Base-by-base conservation (phyloP, 352 stramenopile genomes). In the Peronospora belbahrii region DNA sequence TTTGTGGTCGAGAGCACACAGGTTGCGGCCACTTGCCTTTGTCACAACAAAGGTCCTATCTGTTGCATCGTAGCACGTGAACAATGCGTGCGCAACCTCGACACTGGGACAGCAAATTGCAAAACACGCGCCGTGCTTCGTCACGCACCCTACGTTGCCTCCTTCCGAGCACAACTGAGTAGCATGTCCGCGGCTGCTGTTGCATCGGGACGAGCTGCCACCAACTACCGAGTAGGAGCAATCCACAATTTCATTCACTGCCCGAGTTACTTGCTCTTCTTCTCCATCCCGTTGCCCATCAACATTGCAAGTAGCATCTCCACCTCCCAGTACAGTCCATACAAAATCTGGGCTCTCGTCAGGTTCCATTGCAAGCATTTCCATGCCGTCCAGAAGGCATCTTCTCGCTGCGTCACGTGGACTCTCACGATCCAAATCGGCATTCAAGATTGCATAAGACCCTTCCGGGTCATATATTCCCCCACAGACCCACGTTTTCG, bases 401-500 rank as follows among this genome's bases (percentile, higher is more conserved):
- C 75, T 62, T 11, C 72, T 56, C 3, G 74, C 71, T 14, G 73
- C 78, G 13, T 87, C 76, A n/a, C 75, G 71, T 17, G 78, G 72
- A 3, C 58, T 74, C 30, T 88, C 74, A 6, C 35, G 52, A 22
- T 62, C 55, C 17, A 93, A 62, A 44, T 85, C 69, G 7, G 70
- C 76, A 52, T 85, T 88, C 17, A 88, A 59, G 18, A 89, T 78
- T 5, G 79, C 67, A 54, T 88, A 93, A 0, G 70, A 88, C 28
- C 81, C 81, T 61, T 90, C 79, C 1, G 76, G 74, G 42, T 93
- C 81, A 48, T 67, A 89, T 41, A 93, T 86, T 20, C 81, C 81
- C n/a, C 81, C 81, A 93, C 4, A 93, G 51, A 0, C 69, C 80
- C 8, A 93, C 46, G 5, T 51, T 74, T 0, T 67, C 60, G 5